Evolutionary conservation across 345 rosid species (phyloP), one percentile per base, ranked within the genome.

Genomic region (Adansonia digitata): DNA sequence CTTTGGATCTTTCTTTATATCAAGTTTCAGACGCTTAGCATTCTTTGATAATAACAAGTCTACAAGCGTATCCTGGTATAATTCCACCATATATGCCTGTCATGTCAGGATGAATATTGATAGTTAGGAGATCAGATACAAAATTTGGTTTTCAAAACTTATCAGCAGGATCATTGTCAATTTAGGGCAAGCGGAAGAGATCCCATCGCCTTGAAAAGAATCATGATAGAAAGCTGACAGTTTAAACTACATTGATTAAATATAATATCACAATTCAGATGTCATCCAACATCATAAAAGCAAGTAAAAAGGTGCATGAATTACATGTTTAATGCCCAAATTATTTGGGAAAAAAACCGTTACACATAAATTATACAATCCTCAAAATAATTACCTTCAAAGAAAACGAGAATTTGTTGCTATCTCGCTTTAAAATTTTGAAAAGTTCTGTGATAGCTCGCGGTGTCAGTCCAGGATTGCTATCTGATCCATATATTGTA

Each of bases 1-100:
- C 99, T 91, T 95, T 3, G 91, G 77, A 80, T 95, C 98, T 78
- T 95, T 95, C 83, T 95, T 95, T n/a, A 95, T 90, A 60, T 95
- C 98, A 85, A 95, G 84, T 77, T 88, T 95, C 78, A 83, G 60
- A 20, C 89, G 93, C 80, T 80, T 95, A 73, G 86, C 83, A 78
- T 78, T 87, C 82, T 85, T 95, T 60, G 96, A 91, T 49, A 90
- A 79, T 48, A 95, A 67, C 81, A 95, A 97, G 77, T 95, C 98
- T 39, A 91, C 85, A 71, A 95, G 92, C 17, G 89, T 91, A 79
- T 95, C 99, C 83, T 95, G 99, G 84, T 95, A 95, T 66, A 95
- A 74, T 85, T 95, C 98, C 80, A 95, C 96, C 92, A 95, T 91
- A 72, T 90, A 95, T 60, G 93, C 96, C 98, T 95, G 81, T 62